phyloP scores from a whole-genome alignment of 305 asterid genomes.

The Salvia sclarea region DNA sequence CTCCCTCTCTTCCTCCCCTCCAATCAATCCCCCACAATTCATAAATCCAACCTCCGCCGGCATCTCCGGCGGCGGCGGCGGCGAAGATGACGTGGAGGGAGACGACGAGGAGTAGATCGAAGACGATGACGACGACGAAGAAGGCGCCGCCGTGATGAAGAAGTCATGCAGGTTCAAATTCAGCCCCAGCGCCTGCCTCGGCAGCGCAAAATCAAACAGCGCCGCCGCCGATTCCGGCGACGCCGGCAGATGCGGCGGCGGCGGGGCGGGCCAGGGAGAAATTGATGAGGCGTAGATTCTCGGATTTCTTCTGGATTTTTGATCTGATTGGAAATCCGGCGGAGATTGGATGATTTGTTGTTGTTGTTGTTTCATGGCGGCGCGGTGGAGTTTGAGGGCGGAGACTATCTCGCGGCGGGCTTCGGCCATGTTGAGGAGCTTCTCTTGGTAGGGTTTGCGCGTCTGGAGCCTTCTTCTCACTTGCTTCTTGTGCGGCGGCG shows the following conservation, averaged over 20 bases:
- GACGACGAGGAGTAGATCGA: slow-evolving; percentile 56
- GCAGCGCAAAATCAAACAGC: slow-evolving; percentile 64
- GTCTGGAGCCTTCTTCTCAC: slow-evolving; percentile 80
- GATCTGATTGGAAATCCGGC: slow-evolving; percentile 31
- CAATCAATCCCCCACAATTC: slow-evolving; percentile 55
- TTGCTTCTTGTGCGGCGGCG: slow-evolving; percentile 50
- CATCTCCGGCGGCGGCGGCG: slow-evolving; percentile 21
- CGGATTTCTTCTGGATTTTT: slow-evolving; percentile 55
- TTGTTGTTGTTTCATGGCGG: slow-evolving; percentile 55
- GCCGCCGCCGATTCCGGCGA: slow-evolving; percentile 44
- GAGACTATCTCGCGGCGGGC: slow-evolving; percentile 86
- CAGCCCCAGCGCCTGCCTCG: slow-evolving; percentile 76
- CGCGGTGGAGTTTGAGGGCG: slow-evolving; percentile 86
- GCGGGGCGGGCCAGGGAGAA: slow-evolving; percentile 46
- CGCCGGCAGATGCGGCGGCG: slow-evolving; percentile 43
- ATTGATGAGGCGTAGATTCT: slow-evolving; percentile 44
- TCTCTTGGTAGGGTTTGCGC: slow-evolving; percentile 78
- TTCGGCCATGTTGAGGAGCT: slow-evolving; percentile 93
- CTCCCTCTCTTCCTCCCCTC: slow-evolving; percentile 36
- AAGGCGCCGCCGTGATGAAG: slow-evolving; percentile 40
- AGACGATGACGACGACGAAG: too few relatives aligned
- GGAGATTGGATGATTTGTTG: neutral
- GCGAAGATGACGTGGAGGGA: slow-evolving; percentile 56
- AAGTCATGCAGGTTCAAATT: slow-evolving; percentile 83
- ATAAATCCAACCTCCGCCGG: slow-evolving; percentile 64